A percentile compares a stretch with the other conserved stretches of the same genome.
Conservation (phyloP, 148 eudicot genomes). For the Rhododendron williamsianum region DNA sequence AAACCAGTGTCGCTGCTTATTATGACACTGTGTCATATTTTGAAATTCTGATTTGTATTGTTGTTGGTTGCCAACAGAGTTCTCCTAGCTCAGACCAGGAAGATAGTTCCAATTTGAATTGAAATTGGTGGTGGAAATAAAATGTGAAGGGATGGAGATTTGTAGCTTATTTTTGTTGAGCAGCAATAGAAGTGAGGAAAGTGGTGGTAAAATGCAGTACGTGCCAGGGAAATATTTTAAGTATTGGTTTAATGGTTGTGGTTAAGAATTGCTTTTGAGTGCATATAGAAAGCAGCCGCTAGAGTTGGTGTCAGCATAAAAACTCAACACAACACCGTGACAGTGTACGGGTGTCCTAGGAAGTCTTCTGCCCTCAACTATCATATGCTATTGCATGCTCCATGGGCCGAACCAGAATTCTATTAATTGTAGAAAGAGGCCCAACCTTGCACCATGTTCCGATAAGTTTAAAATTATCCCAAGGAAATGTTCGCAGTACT, state of each 20-base stretch:
- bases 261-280: neutral
- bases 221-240: neutral
- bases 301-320: neutral
- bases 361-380: neutral
- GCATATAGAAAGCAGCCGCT: neutral
- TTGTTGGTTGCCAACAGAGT: neutral
- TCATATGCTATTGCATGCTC: neutral
- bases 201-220: neutral
- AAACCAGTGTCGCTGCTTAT: neutral
- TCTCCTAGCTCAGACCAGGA: neutral
- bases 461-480: neutral
- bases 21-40: neutral
- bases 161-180: neutral
- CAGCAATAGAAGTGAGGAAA: neutral
- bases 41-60: neutral
- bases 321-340: neutral
- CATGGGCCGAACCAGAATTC: neutral
- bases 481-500: neutral
- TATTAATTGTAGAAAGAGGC: neutral
- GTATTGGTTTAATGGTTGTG: neutral
- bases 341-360: neutral
- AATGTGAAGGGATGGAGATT: neutral
- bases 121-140: neutral
- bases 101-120: neutral
- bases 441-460: neutral